These are phyloP conservation scores for Coemansia sp. DNA, from an alignment of 192 early-diverging fungal species.

Conservation along the genomic window DNA sequence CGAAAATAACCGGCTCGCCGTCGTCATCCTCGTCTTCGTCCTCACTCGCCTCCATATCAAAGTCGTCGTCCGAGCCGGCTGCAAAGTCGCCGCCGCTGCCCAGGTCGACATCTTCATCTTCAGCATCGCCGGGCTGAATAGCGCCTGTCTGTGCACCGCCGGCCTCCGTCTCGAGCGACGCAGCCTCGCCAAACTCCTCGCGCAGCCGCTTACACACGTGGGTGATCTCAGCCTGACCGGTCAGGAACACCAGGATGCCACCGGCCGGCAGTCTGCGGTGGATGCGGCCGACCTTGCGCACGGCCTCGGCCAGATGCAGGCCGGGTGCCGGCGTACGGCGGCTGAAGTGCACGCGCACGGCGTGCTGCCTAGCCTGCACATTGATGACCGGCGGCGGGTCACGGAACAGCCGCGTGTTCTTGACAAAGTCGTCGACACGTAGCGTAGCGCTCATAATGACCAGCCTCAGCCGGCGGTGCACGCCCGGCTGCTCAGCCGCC, in stretches of 20 bases:
- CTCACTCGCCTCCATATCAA: conserved; percentile 31
- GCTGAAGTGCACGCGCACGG: conserved; percentile 89
- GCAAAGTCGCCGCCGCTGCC: conserved; percentile 28
- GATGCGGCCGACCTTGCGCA: conserved; percentile 91
- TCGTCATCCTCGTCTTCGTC: conserved; percentile 32
- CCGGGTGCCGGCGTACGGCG: conserved; percentile 75
- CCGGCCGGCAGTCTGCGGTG: conserved; percentile 89
- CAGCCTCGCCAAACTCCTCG: conserved; percentile 60
- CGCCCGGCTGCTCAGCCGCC: conserved; percentile 23
- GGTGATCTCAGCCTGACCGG: conserved; percentile 92
- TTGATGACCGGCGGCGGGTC: conserved; percentile 80
- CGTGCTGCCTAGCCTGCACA: conserved; percentile 89
- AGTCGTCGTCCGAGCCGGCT: conserved; percentile 49
- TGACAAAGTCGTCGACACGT: conserved; percentile 93
- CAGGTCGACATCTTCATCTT: conserved; percentile 55
- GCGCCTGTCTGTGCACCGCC: too few species aligned
- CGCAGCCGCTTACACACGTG: conserved; percentile 73
- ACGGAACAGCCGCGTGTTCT: conserved; percentile 77
- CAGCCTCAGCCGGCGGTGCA: conserved; percentile 75
- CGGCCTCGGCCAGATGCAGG: conserved; percentile 85
- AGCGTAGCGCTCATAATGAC: conserved; percentile 99
- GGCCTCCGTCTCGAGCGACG: conserved; percentile 24
- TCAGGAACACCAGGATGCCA: conserved; percentile 91
- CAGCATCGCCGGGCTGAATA: conserved; percentile 31
- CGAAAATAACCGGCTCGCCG: conserved; percentile 40